A percentile compares a stretch with the other conserved stretches of the same genome.
Conservation (phyloP, 2,329 filamentous ascomycete genomes). For the Gyromitra esculenta region DNA sequence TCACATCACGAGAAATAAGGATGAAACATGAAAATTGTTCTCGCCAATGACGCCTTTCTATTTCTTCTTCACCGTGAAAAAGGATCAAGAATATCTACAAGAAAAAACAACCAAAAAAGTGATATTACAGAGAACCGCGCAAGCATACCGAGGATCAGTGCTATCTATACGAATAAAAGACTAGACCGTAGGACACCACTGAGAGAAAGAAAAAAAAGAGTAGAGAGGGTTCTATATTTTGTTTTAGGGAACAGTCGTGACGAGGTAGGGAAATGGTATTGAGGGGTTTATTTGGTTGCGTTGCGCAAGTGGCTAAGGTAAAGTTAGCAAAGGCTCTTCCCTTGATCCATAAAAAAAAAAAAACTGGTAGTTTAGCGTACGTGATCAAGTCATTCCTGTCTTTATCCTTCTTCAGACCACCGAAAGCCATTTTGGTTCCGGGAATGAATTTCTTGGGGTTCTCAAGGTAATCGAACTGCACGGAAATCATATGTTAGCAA, state of each 20-base stretch:
- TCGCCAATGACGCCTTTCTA: constrained; percentile 47
- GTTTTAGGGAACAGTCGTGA: constrained; percentile 21
- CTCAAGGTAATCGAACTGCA: constrained; percentile 95
- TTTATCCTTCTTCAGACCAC: constrained; percentile 99
- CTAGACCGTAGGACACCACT: constrained; percentile 35
- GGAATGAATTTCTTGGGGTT: constrained; percentile 99
- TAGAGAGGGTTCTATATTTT: constrained; percentile 43
- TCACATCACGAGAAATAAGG: not conserved
- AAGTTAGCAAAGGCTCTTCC: constrained; percentile 31
- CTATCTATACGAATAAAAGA: constrained; percentile 42
- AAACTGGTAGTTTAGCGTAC: constrained; percentile 66
- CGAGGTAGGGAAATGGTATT: not conserved
- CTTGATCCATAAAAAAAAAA: not conserved
- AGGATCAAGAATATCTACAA: constrained; percentile 43
- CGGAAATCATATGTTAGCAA: constrained; percentile 10
- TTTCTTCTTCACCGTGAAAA: constrained; percentile 9
- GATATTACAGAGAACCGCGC: constrained; percentile 45
- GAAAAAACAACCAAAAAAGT: constrained; percentile 38
- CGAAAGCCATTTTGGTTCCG: constrained; percentile 99
- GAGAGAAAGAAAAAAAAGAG: constrained; percentile 41
- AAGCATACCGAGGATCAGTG: constrained; percentile 41
- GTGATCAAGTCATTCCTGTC: constrained; percentile 99
- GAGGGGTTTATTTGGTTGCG: constrained; percentile 51
- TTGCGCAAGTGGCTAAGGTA: constrained; percentile 53
- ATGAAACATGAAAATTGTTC: not conserved